These are phyloP conservation scores for Ophiostoma piceae DNA, from an alignment of 2,329 filamentous ascomycete genomes.

Conservation along the genomic window DNA sequence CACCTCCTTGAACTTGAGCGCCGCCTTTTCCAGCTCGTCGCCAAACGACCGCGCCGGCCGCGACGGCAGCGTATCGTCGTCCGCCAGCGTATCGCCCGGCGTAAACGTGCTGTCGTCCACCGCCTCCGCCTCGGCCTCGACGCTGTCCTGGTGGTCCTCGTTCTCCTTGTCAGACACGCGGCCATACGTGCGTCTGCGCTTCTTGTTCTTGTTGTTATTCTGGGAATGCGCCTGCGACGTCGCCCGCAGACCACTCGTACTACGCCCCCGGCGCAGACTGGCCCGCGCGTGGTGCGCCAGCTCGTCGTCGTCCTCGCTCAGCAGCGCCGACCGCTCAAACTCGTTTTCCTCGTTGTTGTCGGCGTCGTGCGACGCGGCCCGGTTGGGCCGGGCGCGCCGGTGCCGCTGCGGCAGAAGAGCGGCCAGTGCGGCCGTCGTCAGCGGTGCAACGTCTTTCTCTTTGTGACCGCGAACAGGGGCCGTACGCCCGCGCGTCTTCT, in stretches of 20 bases:
- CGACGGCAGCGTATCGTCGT: constrained; percentile 36
- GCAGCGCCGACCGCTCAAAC: constrained; percentile 38
- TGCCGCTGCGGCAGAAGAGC: constrained; percentile 51
- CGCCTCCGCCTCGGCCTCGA: constrained; percentile 21
- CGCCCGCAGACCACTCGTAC: constrained; percentile 13
- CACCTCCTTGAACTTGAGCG: constrained; percentile 62
- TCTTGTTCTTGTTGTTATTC: constrained; percentile 9
- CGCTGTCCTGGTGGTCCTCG: constrained; percentile 58
- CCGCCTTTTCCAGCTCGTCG: constrained; percentile 53
- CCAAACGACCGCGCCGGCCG: constrained; percentile 23
- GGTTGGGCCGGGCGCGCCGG: constrained; percentile 32
- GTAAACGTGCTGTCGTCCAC: constrained; percentile 38
- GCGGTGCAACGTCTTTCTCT: constrained; percentile 19
- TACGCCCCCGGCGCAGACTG: constrained; percentile 27
- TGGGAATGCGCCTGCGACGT: constrained; percentile 6
- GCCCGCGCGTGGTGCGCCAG: constrained; percentile 45
- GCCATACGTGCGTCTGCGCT: constrained; percentile 45
- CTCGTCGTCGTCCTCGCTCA: constrained; percentile 53
- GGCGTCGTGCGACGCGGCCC: constrained; percentile 26
- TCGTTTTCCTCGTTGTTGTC: constrained; percentile 33
- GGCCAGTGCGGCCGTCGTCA: constrained; percentile 52
- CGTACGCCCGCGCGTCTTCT: constrained; percentile 17
- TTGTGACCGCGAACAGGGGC: neutral
- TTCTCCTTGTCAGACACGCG: constrained; percentile 37
- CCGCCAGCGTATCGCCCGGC: constrained; percentile 45